These are phyloP conservation scores for Sporothrix phasma DNA, from an alignment of 2,329 filamentous ascomycete species.

Conservation along the genomic window DNA sequence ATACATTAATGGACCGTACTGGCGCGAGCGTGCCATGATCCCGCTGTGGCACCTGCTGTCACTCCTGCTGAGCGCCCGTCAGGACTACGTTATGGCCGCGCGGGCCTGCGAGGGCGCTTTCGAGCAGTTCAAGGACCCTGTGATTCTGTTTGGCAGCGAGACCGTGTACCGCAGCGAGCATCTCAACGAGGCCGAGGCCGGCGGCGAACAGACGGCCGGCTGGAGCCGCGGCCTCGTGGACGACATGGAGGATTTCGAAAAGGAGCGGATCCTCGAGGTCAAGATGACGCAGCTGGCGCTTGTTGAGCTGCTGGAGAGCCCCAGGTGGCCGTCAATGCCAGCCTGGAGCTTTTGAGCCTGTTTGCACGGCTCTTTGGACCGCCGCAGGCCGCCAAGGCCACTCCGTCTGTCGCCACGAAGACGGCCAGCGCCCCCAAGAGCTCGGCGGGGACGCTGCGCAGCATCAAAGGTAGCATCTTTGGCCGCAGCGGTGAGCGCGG, in stretches of 20 bases:
- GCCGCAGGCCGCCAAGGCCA: slow-evolving; percentile 38
- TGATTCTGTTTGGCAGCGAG: slow-evolving; percentile 57
- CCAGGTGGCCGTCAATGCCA: slow-evolving; percentile 77
- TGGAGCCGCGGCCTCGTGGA: slow-evolving; percentile 51
- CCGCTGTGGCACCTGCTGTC: slow-evolving; percentile 88
- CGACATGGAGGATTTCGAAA: slow-evolving; percentile 74
- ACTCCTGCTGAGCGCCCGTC: slow-evolving; percentile 72
- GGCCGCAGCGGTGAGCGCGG: slow-evolving; percentile 41
- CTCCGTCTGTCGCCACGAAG: slow-evolving; percentile 25
- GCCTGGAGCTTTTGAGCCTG: slow-evolving; percentile 71
- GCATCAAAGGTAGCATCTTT: slow-evolving; percentile 67
- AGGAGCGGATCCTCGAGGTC: slow-evolving; percentile 79
- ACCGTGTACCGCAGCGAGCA: slow-evolving; percentile 57
- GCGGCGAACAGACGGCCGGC: slow-evolving; percentile 24
- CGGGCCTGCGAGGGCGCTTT: slow-evolving; percentile 84
- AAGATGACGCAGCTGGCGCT: slow-evolving; percentile 91
- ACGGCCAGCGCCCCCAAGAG: slow-evolving; percentile 53
- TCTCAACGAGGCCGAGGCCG: slow-evolving; percentile 45
- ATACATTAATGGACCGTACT: slow-evolving; percentile 39
- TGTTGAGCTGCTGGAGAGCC: slow-evolving; percentile 72
- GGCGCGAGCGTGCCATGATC: slow-evolving; percentile 57
- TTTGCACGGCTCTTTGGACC: slow-evolving; percentile 71
- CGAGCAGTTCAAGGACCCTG: slow-evolving; percentile 71
- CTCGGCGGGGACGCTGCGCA: slow-evolving; percentile 60
- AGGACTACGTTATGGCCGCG: slow-evolving; percentile 71